These are phyloP conservation scores for Claviceps monticola DNA, from an alignment of 2,329 filamentous ascomycete genomes.

Conservation along the genomic window DNA sequence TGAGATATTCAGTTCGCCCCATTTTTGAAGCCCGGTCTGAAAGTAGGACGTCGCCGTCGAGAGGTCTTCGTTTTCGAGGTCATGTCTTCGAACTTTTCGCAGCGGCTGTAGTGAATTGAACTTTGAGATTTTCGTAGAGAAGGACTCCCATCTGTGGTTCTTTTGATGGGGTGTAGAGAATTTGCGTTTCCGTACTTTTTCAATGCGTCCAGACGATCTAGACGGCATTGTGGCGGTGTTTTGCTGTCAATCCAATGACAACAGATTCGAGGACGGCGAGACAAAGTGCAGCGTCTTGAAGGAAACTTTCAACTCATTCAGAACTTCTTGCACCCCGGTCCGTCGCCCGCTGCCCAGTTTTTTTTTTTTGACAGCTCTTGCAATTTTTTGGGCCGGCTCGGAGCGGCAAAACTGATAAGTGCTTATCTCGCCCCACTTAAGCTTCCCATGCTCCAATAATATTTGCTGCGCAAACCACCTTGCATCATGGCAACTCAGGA, in stretches of 20 bases:
- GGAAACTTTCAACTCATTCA: not conserved
- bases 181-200: slow-evolving; percentile 57
- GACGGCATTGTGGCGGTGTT: slow-evolving; percentile 39
- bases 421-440: slow-evolving; percentile 4
- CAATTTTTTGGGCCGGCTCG: slow-evolving; percentile 21
- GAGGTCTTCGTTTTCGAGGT: slow-evolving; percentile 66
- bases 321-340: slow-evolving; percentile 12
- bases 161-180: slow-evolving; percentile 61
- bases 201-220: slow-evolving; percentile 51
- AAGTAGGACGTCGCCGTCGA: slow-evolving; percentile 77
- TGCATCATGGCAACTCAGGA: not conserved
- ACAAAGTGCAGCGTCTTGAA: not conserved
- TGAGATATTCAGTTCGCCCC: slow-evolving; percentile 83
- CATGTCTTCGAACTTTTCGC: slow-evolving; percentile 73
- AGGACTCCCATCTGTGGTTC: slow-evolving; percentile 82
- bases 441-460: slow-evolving; percentile 17
- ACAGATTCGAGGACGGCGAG: not conserved
- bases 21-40: slow-evolving; percentile 67
- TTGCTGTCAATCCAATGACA: slow-evolving; percentile 1
- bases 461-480: slow-evolving; percentile 16
- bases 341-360: not conserved
- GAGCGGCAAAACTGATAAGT: slow-evolving; percentile 23
- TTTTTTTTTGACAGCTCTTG: slow-evolving; percentile 10
- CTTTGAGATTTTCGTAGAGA: slow-evolving; percentile 78
- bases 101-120: slow-evolving; percentile 84